Conservation (phyloP, 305 asterid species). For the Fraxinus velutina region DNA sequence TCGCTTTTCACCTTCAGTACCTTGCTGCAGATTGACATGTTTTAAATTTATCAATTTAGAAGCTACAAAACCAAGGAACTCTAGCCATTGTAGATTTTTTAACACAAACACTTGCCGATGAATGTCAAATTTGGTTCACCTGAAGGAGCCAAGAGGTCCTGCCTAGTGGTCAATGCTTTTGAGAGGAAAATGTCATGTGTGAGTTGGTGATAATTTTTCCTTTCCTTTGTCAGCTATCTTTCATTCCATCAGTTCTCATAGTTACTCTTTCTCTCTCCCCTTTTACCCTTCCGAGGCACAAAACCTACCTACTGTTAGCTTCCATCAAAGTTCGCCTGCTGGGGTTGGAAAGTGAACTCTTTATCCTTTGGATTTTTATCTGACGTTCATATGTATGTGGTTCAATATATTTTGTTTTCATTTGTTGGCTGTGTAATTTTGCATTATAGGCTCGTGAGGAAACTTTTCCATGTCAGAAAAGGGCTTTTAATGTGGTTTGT, state of each 20-base stretch:
- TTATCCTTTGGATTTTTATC: not conserved
- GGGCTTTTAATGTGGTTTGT: not conserved
- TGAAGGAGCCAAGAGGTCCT: not conserved
- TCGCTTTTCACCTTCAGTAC: not conserved
- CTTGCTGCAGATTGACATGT: not conserved
- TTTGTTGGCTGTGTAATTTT: not conserved
- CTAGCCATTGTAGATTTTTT: not conserved
- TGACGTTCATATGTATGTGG: not conserved
- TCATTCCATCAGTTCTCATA: not conserved
- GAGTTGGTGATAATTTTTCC: not conserved
- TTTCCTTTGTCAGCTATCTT: not conserved
- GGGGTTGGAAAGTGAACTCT: not conserved
- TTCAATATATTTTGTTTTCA: not conserved
- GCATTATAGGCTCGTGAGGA: not conserved
- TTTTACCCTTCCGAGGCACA: not conserved
- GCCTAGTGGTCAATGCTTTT: not conserved
- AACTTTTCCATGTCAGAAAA: not conserved
- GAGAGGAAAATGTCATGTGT: not conserved
- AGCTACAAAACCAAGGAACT: not conserved
- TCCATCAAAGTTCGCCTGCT: not conserved
- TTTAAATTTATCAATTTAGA: not conserved
- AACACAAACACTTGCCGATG: not conserved
- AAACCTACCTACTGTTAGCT: not conserved
- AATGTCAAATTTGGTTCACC: not conserved
- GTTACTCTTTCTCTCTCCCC: not conserved